Base-by-base conservation (phyloP, 2,329 filamentous ascomycete species). In the Fusarium clavum region DNA sequence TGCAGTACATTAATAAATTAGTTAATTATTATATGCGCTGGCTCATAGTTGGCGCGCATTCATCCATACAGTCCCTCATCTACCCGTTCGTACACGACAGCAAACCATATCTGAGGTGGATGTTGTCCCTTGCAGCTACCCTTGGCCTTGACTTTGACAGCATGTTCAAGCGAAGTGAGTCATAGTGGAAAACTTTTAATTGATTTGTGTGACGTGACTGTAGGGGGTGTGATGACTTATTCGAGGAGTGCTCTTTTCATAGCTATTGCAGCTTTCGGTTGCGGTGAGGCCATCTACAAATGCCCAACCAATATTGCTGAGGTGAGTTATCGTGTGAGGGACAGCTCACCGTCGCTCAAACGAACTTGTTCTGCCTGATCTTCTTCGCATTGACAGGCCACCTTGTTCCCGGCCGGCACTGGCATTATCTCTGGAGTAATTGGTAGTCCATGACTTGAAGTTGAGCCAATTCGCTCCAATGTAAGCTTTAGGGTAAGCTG, bases 71-170 rank as follows among this genome's bases (percentile, higher is more conserved):
- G 34, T 48, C 56, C 49, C 63, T 70, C 62, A 41, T 55, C 57
- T 67, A 54, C 64, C 68, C 51, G 56, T 54, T 69, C 68, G 68
- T 69, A 66, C 64, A 71, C 68, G 60, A 47, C 68, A 66, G 52
- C 68, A 53, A 61, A 27, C 55, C 61, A 54, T 49, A 41, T 52
- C 52, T 49, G 40, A 53, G 20, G 49, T 41, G 49, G 49, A 51
- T 25, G 43, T 41, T 45, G 63, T 65, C 64, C 68, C 67, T 70
- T 71, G 68, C 59, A 71, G 34, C 55, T 69, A 54, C 56, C 61
- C 61, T 70, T 57, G 43, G n/a, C 24, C 22, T 45, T 32, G 44
- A 48, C 41, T 45, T 56, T 56, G 53, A 48, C 44, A 49, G n/a
- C 53, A 18, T 34, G 53, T 11, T 41, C 48, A 44, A 44, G 14